phyloP scores from a whole-genome alignment of 352 stramenopile species.

The Globisporangium lucens region DNA sequence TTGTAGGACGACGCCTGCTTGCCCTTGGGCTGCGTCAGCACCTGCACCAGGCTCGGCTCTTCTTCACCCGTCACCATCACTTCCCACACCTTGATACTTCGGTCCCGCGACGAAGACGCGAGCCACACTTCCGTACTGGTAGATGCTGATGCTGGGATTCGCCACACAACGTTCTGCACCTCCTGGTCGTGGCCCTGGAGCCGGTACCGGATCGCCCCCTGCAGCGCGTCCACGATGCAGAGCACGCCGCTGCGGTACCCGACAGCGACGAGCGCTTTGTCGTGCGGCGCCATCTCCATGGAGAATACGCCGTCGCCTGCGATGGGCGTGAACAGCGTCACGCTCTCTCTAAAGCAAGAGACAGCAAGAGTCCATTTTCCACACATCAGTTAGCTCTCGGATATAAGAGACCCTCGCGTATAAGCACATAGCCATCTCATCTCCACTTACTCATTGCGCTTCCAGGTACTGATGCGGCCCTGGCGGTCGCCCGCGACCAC shows the following conservation, averaged over 20 bases:
- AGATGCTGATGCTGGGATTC: constrained; percentile 9
- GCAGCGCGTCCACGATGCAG: constrained; percentile 45
- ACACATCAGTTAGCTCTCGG: background rate
- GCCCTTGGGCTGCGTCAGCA: constrained; percentile 49
- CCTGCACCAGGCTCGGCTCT: constrained; percentile 25
- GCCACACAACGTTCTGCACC: constrained; percentile 54
- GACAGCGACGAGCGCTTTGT: constrained; percentile 55
- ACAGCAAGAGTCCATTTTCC: background rate
- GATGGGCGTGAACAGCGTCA: constrained; percentile 45
- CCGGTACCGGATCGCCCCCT: constrained; percentile 33
- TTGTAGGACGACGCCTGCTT: constrained; percentile 61
- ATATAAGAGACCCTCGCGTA: background rate
- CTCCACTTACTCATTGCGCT: constrained; percentile 26
- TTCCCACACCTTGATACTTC: constrained; percentile 66
- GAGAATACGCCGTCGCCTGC: constrained; percentile 52
- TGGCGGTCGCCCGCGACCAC: constrained; percentile 63
- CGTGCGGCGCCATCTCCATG: constrained; percentile 48
- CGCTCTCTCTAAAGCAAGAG: constrained; percentile 28
- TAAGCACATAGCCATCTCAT: background rate
- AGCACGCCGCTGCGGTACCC: constrained; percentile 69
- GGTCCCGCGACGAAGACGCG: constrained; percentile 65
- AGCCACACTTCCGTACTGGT: constrained; percentile 27
- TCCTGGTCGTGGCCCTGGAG: constrained; percentile 71
- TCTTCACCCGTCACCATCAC: background rate
- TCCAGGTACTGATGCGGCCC: constrained; percentile 54